These are phyloP conservation scores for Dipodascus albidus DNA, from an alignment of 805 yeast species.

Conservation along the genomic window DNA sequence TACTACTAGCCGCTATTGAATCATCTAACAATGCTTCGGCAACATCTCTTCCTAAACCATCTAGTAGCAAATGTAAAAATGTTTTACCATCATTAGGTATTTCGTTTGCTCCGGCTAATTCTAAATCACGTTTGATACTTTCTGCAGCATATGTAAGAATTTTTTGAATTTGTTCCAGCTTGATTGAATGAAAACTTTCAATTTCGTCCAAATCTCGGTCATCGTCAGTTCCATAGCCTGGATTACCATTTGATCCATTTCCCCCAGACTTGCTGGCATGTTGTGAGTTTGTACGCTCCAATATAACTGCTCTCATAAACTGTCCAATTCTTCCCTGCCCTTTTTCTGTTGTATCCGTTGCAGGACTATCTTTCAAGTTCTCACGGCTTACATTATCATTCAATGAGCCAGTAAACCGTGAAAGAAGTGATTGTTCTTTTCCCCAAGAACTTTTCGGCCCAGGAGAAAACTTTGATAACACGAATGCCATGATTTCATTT, in stretches of 20 bases:
- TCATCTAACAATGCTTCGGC: slow-evolving; percentile 67
- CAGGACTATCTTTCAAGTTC: not conserved
- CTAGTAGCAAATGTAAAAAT: slow-evolving; percentile 52
- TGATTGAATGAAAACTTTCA: slow-evolving; percentile 15
- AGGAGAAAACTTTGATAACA: slow-evolving; percentile 36
- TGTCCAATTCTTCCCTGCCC: slow-evolving; percentile 24
- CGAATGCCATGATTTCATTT: slow-evolving; percentile 30
- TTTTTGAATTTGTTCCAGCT: slow-evolving; percentile 42
- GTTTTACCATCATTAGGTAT: slow-evolving; percentile 53
- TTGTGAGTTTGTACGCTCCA: slow-evolving; percentile 11
- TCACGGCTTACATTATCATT: slow-evolving; percentile 2
- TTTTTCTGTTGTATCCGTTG: slow-evolving; percentile 17
- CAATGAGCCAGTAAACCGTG: slow-evolving; percentile 12
- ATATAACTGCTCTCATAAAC: slow-evolving; percentile 18
- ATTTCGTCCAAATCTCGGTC: slow-evolving; percentile 11
- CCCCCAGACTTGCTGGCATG: not conserved
- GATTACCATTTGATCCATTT: slow-evolving; percentile 3
- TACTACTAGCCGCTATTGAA: slow-evolving; percentile 31
- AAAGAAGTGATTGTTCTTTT: slow-evolving; percentile 19
- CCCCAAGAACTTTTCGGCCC: slow-evolving; percentile 26
- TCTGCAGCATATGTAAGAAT: slow-evolving; percentile 65
- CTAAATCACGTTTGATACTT: slow-evolving; percentile 64
- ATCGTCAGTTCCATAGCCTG: slow-evolving; percentile 5
- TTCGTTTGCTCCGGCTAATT: slow-evolving; percentile 43
- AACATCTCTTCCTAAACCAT: slow-evolving; percentile 63